Conservation (phyloP, 108 stramenopile genomes). For the Mediolabrus comicus region DNA sequence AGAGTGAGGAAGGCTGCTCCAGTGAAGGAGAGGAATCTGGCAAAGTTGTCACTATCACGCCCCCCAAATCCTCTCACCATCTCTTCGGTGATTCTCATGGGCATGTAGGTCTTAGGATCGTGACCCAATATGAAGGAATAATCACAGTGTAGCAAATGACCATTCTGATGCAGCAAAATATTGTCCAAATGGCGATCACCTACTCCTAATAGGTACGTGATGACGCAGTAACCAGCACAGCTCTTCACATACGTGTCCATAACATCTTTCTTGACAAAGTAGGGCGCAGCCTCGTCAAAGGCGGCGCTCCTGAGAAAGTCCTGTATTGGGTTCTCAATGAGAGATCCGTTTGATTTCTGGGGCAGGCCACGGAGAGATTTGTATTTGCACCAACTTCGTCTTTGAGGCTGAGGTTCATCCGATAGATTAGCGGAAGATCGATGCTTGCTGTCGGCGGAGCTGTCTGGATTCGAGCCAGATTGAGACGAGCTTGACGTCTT, state of each 20-base stretch:
- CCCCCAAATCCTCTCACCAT: constrained; percentile 89
- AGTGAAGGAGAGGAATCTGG: constrained; percentile 73
- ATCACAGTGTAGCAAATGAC: constrained; percentile 85
- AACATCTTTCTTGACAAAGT: constrained; percentile 69
- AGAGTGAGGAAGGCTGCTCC: constrained; percentile 82
- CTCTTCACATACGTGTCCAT: constrained; percentile 93
- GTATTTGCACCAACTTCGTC: constrained; percentile 60
- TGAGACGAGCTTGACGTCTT: constrained; percentile 41
- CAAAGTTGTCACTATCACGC: constrained; percentile 78
- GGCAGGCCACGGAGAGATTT: constrained; percentile 63
- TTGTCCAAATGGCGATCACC: constrained; percentile 90
- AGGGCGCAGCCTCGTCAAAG: constrained; percentile 67
- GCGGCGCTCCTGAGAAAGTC: constrained; percentile 77
- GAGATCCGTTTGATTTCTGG: constrained; percentile 25
- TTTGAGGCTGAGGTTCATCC: constrained; percentile 2
- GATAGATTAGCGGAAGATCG: not conserved
- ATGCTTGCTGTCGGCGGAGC: constrained; percentile 21
- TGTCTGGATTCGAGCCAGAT: constrained; percentile 47
- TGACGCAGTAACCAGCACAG: constrained; percentile 98
- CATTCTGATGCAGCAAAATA: constrained; percentile 79
- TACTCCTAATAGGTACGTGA: constrained; percentile 94
- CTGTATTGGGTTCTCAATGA: constrained; percentile 74
- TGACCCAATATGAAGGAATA: constrained; percentile 83
- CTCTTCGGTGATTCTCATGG: constrained; percentile 84
- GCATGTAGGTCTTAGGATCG: constrained; percentile 88